Evolutionary conservation across 164 flowering plant species (phyloP), one percentile per base, ranked within the genome.

Genomic region (Nymphaea thermarum): DNA sequence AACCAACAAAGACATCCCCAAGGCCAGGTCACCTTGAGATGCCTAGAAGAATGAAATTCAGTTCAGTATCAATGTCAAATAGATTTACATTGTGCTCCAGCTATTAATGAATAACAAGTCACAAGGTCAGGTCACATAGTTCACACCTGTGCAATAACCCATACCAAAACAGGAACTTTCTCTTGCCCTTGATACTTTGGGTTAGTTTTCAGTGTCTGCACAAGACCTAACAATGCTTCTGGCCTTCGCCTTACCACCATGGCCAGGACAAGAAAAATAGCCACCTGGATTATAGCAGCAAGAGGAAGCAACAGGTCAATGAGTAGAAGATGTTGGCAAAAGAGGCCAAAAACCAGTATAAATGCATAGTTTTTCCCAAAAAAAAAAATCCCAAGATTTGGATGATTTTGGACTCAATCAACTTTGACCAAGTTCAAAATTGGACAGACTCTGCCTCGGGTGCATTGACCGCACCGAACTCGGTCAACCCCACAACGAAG

Each of bases 161-260:
- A 94, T 16, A 81, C 70, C 5, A 76, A 71, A 53, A 94, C 77
- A 44, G 96, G 87, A 72, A 94, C 89, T 76, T 89, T 91, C 75
- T 94, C 96, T 71, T 88, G 98, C 66, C 95, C 96, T 72, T 84
- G 88, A 80, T 87, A 86, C 71, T 86, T 89, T 41, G 84, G 53
- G 62, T 80, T 81, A 53, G 87, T 93, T 75, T 76, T 85, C 77
- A 91, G 41, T 16, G 17, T 75, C 53, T 91, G 86, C 73, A 86
- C 67, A 43, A 84, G 12, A 70, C 71, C 71, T 42, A 83, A 65
- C 44, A 94, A 71, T 3, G 77, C 87, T 80, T 94, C 97, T 68
- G 98, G 96, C 62, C 88, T 94, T 12, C 89, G 77, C 41, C 90
- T 77, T 73, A 94, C 64, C 15, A 74, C 79, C 91, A 89, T 87